phyloP scores from a whole-genome alignment of 164 flowering plant species.

The Malania oleifera region DNA sequence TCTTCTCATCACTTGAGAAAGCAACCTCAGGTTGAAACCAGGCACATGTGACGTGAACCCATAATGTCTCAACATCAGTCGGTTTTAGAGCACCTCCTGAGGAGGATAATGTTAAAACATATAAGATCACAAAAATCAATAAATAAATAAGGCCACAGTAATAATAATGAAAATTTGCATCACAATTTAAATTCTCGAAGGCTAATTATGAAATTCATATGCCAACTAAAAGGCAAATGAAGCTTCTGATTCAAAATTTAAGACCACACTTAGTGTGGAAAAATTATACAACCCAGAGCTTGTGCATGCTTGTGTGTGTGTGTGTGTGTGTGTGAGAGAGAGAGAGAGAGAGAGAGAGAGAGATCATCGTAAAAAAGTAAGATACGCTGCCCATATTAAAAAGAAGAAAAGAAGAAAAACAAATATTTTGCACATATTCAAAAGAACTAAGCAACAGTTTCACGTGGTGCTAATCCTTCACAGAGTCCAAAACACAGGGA shows the following conservation, averaged over 20 bases:
- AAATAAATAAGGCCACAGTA: not conserved
- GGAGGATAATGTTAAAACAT: constrained; percentile 1
- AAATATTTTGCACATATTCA: not conserved
- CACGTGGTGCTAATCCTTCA: no score
- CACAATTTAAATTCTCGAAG: not conserved
- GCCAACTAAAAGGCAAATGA: not conserved
- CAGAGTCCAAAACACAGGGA: no score
- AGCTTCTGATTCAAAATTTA: not conserved
- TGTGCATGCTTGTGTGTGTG: no score
- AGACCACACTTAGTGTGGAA: not conserved
- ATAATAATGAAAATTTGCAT: not conserved
- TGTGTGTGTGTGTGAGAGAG: no score
- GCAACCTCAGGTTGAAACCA: constrained; percentile 97
- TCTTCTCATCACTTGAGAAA: constrained; percentile 75
- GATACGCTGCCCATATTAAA: no score
- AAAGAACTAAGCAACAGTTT: no score
- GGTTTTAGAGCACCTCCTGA: constrained; percentile 98
- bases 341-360: no score
- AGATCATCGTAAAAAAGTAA: no score
- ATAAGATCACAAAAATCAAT: not conserved
- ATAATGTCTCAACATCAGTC: constrained; percentile 75
- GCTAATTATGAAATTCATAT: not conserved
- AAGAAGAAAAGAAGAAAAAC: not conserved
- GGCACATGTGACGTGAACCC: constrained; percentile 99
- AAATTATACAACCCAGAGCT: no score